These are phyloP conservation scores for Mollisiaceae sp. DNA, from an alignment of 2,329 filamentous ascomycete genomes.

Conservation along the genomic window DNA sequence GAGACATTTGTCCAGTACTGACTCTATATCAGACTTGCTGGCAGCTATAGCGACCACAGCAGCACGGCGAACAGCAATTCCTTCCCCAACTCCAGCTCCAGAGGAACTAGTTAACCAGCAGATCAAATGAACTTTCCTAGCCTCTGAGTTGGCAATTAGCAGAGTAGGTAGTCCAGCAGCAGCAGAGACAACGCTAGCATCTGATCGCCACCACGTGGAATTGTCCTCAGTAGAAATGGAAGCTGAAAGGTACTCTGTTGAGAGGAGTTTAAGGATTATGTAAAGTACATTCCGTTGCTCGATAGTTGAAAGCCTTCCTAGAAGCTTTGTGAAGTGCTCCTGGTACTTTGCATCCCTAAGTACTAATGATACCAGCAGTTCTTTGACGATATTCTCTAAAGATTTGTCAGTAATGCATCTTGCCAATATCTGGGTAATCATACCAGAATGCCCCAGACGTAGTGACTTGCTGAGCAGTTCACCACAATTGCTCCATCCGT, in stretches of 20 bases:
- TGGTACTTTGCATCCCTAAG: conserved; percentile 31
- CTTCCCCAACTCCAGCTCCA: conserved; percentile 68
- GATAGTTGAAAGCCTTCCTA: conserved; percentile 34
- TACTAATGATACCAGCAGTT: conserved; percentile 34
- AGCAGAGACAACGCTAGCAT: conserved; percentile 54
- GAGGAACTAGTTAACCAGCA: conserved; percentile 69
- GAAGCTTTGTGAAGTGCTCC: conserved; percentile 33
- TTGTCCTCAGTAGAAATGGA: conserved; percentile 35
- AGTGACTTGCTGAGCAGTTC: conserved; percentile 41
- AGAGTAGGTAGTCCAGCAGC: conserved; percentile 60
- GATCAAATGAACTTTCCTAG: conserved; percentile 59
- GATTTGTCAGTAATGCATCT: conserved; percentile 20
- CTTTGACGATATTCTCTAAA: conserved; percentile 37
- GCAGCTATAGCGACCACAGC: conserved; percentile 62
- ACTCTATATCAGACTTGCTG: conserved; percentile 56
- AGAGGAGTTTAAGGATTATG: conserved; percentile 36
- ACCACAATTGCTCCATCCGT: conserved; percentile 36
- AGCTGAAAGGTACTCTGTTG: conserved; percentile 35
- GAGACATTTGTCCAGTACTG: conserved; percentile 70
- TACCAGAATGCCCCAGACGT: conserved; percentile 42
- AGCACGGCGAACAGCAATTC: conserved; percentile 69
- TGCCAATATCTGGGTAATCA: background rate
- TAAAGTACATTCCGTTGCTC: conserved; percentile 41
- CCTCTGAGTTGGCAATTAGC: conserved; percentile 53
- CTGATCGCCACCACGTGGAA: conserved; percentile 41